phyloP scores from a whole-genome alignment of 345 rosid species.

The Camelina sativa region DNA sequence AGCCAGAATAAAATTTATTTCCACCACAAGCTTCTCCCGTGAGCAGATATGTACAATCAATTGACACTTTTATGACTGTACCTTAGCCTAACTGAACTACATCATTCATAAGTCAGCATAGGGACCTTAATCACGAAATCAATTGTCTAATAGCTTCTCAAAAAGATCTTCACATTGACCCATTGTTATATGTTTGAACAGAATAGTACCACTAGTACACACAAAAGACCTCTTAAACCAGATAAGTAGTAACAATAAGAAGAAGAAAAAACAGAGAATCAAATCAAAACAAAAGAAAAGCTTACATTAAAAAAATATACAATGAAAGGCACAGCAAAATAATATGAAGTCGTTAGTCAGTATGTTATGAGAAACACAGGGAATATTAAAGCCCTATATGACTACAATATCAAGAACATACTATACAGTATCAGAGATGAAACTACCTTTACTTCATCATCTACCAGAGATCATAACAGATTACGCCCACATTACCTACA shows the following conservation, averaged over 20 bases:
- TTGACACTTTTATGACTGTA: neutral
- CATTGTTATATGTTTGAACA: neutral
- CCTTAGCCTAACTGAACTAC: neutral
- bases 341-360: constrained; percentile 17
- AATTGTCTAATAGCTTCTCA: neutral
- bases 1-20: neutral
- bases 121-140: neutral
- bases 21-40: neutral
- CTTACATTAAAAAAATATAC: neutral
- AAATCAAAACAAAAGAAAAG: constrained; percentile 1
- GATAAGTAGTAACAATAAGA: constrained; percentile 1
- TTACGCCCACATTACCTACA: constrained; percentile 99
- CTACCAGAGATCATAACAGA: constrained; percentile 98
- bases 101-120: neutral
- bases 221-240: neutral
- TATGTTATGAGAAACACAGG: constrained; percentile 28
- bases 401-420: constrained; percentile 45
- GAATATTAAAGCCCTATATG: constrained; percentile 31
- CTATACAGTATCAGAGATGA: constrained; percentile 57
- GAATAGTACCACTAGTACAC: constrained; percentile 6
- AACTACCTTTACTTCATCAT: constrained; percentile 99
- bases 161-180: neutral
- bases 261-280: constrained; percentile 13
- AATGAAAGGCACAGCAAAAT: neutral
- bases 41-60: neutral